Evolutionary conservation across 2,329 filamentous ascomycete genomes (phyloP).

Genomic region (Apiospora kogelbergensis): DNA sequence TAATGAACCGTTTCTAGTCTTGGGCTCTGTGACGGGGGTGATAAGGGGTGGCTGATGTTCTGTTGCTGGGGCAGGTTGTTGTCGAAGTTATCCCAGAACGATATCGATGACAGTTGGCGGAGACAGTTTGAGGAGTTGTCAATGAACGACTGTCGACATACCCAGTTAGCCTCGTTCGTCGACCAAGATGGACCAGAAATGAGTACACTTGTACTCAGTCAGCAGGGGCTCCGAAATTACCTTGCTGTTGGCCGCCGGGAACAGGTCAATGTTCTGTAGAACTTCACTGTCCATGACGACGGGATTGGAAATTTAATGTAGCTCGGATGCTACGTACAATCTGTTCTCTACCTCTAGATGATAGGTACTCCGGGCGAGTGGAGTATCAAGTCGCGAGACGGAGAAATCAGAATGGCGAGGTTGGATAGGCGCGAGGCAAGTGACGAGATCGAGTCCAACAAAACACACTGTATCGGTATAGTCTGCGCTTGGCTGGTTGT

Average conservation of each 20-base stretch:
- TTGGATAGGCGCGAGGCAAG: not conserved
- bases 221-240: constrained; percentile 21
- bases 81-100: constrained; percentile 35
- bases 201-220: constrained; percentile 9
- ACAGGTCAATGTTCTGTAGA: constrained; percentile 36
- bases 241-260: constrained; percentile 32
- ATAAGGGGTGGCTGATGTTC: constrained; percentile 28
- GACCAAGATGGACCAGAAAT: not conserved
- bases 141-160: constrained; percentile 28
- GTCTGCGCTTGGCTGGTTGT: not conserved
- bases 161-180: not conserved
- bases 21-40: constrained; percentile 20
- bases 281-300: constrained; percentile 36
- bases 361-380: not conserved
- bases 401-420: constrained; percentile 6
- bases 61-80: constrained; percentile 26
- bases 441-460: not conserved
- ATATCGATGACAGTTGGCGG: constrained; percentile 31
- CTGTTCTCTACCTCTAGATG: constrained; percentile 5
- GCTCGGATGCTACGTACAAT: constrained; percentile 8
- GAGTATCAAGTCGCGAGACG: not conserved
- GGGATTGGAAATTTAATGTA: constrained; percentile 8
- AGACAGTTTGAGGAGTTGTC: constrained; percentile 32
- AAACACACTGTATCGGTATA: not conserved
- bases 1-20: constrained; percentile 1